Evolutionary conservation across 768 basidiomycete genomes (phyloP), one percentile per base, ranked within the genome.

Genomic region (Boletellus ananas): DNA sequence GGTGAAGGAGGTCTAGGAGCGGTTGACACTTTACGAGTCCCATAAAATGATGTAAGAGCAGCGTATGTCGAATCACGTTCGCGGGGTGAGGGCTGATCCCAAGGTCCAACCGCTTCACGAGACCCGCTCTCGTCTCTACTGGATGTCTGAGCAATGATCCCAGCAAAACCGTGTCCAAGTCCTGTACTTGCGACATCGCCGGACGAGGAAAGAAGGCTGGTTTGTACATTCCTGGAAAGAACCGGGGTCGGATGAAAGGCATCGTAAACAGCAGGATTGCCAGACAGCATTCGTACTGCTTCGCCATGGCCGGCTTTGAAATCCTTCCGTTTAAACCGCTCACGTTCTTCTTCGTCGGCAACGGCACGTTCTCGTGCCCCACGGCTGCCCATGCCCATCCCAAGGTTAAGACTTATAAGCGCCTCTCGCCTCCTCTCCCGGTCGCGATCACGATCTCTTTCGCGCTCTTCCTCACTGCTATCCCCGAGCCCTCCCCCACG

Each of bases 221-320:
- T 36, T n/a, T 67, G 67, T 23, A 52, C 36, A 36, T 54, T 65
- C 56, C 68, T 60, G 14, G 67, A 56, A 21, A 61, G 23, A 8
- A 61, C 16, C 1, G 73, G 74, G 1, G 84, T 77, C 1, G 83
- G 80, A 63, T 90, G 84, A 72, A 91, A 93, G 2, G 88, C 85
- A 59, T 93, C 90, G 62, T 80, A 91, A 1, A 85, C 79, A 20
- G 73, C 71, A 3, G 78, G 62, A 56, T 72, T 70, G 43, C 68
- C 69, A 44, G 73, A 65, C 8, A 77, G 58, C 46, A 78, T 58
- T 17, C 67, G 60, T 18, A 72, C 70, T 37, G 63, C 68, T 40
- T 68, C 66, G 2, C 68, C 69, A 21, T 78, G 69, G 38, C 42
- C 37, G 27, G 70, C 69, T 33, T 76, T 73, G 51, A 74, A 69